These are phyloP conservation scores for Suhomyces choctaworum DNA, from an alignment of 1,139 yeast genomes.

Conservation along the genomic window DNA sequence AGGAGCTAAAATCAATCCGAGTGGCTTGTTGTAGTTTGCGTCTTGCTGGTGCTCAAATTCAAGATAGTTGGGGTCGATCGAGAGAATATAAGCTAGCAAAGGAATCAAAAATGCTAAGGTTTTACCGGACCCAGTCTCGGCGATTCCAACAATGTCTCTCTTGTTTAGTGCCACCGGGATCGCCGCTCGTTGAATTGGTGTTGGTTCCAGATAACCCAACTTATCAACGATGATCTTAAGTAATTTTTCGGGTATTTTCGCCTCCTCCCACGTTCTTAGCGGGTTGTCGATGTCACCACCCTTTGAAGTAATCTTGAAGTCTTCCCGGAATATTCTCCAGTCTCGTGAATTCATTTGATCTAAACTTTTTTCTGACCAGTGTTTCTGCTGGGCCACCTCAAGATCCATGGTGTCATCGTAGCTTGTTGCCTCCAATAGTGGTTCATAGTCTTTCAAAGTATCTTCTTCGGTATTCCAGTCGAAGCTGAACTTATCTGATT, in stretches of 20 bases:
- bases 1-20: constrained; percentile 81
- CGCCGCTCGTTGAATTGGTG: constrained; percentile 88
- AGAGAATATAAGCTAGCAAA: constrained; percentile 55
- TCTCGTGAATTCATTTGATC: constrained; percentile 75
- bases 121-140: constrained; percentile 96
- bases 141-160: constrained; percentile 81
- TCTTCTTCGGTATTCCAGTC: constrained; percentile 66
- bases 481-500: constrained; percentile 54
- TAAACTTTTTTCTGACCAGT: constrained; percentile 71
- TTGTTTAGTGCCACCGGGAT: constrained; percentile 67
- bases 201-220: constrained; percentile 62
- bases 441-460: constrained; percentile 49
- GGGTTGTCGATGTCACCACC: constrained; percentile 60
- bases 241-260: constrained; percentile 48
- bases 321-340: constrained; percentile 88
- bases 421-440: constrained; percentile 32
- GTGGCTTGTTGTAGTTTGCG: constrained; percentile 32
- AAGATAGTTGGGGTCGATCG: constrained; percentile 38
- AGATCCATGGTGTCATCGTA: constrained; percentile 16
- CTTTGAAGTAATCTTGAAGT: constrained; percentile 62
- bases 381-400: constrained; percentile 33
- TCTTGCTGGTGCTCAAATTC: constrained; percentile 35
- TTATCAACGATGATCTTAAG: constrained; percentile 33
- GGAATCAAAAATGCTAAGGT: constrained; percentile 89
- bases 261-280: constrained; percentile 71